Base-by-base conservation (phyloP, 257 asterid genomes). In the Gentiana straminea region DNA sequence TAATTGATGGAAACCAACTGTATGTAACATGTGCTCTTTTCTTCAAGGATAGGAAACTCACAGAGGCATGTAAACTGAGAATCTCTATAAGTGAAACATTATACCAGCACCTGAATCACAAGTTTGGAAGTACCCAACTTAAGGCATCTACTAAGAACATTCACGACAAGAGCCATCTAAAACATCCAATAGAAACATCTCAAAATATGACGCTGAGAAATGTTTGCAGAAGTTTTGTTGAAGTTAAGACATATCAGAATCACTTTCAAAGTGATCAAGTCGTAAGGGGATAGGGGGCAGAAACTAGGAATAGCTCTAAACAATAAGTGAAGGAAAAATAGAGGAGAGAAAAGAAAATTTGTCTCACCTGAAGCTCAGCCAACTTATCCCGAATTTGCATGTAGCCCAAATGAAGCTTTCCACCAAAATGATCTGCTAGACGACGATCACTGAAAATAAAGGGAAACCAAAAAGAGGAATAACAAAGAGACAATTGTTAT, bases 351-450 rank as follows among this genome's bases (percentile, higher is more conserved):
- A 24, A 24, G 24, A 7, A 49, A 47, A 38, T 45, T 54, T 11
- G 59, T 61, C 80, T 63, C 72, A 89, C 97, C 94, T 80, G 87
- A 63, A 89, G 93, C 62, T 89, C 97, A 64, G 86, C 82, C 66
- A 89, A 82, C 86, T 89, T 86, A 68, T 86, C 97, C 37, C 95
- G 97, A 69, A 89, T 86, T 69, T 74, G 97, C 77, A 89, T 86
- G 70, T 89, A 86, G 61, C 97, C 97, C 70, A 86, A 73, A 76
- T 89, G 97, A 70, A 89, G 97, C 83, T 89, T 89, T 64, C 97
- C 95, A 64, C 97, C 97, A 78, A 89, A 89, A 84, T 89, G 97
- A 79, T 89, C 95, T 57, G 97, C 92, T 80, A 89, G 80, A 67
- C 97, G 95, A 24, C 97, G 97, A 71, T 89, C 97, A 75, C 97